Evolutionary conservation across 2,329 filamentous ascomycete genomes (phyloP), one percentile per base, ranked within the genome.

Genomic region (Colletotrichum truncatum): DNA sequence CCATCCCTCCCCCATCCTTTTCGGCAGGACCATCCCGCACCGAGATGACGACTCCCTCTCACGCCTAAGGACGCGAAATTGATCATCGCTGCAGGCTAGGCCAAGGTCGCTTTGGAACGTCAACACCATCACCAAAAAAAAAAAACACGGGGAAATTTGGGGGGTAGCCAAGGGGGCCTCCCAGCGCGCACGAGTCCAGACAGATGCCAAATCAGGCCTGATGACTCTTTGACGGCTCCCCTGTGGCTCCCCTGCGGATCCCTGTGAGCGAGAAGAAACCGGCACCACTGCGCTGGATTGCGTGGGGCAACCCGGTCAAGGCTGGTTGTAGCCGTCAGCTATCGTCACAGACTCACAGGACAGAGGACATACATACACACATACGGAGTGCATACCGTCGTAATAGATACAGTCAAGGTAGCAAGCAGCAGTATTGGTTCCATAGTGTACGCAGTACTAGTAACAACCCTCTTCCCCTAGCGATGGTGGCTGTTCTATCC

Each of bases 231-330:
- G 48, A 61, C 57, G 56, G 18, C 45, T 64, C 6, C 39, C 14
- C 21, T 30, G 28, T 21, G 28, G 7, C 30, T 30, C 9, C 25
- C 18, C 14, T 58, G 21, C 38, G 21, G 18, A 25, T 38, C 56
- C 57, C 43, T 10, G 21, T 26, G 32, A 48, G 64, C 64, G 64
- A 66, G 64, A 65, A 66, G 52, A 66, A 66, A 64, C 52, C 60
- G 64, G 64, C 64, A 58, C 64, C 64, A 58, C 8, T 39, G 45
- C 21, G 38, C 46, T 65, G 61, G 64, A 51, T 60, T 57, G 36
- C 51, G 45, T 56, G 51, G 63, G 51, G 59, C 41, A 32, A 9
- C 39, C 49, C 41, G 12, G 26, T 53, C 49, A 49, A 61, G 48
- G 41, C 41, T 21, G 34, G 32, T 30, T 21, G 23, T 39, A 32